phyloP scores from a whole-genome alignment of 495 filamentous ascomycete genomes.

The Penicillium crystallinum region DNA sequence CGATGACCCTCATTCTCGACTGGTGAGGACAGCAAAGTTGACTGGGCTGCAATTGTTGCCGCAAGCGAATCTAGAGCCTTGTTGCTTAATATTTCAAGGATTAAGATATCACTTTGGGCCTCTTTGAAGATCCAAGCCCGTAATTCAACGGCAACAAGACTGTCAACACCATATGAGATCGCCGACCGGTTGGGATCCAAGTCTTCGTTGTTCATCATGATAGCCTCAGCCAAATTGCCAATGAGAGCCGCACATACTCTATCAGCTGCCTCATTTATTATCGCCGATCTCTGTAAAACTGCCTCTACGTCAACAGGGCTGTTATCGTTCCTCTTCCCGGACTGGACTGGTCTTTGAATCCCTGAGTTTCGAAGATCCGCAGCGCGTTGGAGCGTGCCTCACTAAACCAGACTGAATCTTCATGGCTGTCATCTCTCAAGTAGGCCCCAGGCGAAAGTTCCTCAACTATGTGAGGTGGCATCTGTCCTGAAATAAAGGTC shows the following conservation, averaged over 20 bases:
- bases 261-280: background rate
- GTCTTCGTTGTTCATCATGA: background rate
- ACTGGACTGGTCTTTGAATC: background rate
- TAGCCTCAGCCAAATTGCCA: background rate
- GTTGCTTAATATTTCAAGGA: background rate
- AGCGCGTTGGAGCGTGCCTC: background rate
- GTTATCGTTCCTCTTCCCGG: background rate
- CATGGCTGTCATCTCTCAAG: background rate
- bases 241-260: background rate
- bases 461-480: background rate
- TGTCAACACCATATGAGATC: background rate
- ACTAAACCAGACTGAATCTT: background rate
- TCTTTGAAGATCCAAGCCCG: background rate
- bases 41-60: slow-evolving; percentile 20
- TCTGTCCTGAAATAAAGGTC: background rate
- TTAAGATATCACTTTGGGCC: background rate
- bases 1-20: too few species aligned
- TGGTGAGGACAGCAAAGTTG: too few species aligned
- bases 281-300: background rate
- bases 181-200: background rate
- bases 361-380: too few species aligned
- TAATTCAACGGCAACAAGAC: background rate
- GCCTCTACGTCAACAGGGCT: background rate
- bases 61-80: background rate
- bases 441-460: background rate